Conservation (phyloP, 805 yeast genomes). For the Kregervanrija pseudodelftensis region DNA sequence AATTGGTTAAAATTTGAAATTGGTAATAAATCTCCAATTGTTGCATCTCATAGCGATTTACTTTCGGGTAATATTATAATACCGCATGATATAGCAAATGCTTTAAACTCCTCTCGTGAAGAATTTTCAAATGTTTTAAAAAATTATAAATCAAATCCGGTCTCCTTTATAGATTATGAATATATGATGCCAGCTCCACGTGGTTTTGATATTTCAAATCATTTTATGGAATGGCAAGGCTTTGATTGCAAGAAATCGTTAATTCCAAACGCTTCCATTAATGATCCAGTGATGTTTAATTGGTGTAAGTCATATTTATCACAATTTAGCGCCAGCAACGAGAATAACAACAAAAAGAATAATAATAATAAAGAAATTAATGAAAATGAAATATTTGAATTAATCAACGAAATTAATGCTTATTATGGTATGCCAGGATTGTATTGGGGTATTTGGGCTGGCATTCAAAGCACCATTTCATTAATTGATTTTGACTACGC, state of each 20-base stretch:
- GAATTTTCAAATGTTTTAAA: slow-evolving; percentile 7
- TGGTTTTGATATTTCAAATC: slow-evolving; percentile 70
- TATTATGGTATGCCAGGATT: slow-evolving; percentile 79
- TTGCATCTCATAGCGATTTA: slow-evolving; percentile 65
- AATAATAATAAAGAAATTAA: background rate
- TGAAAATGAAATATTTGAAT: slow-evolving; percentile 26
- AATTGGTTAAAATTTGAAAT: slow-evolving; percentile 44
- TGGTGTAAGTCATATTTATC: slow-evolving; percentile 56
- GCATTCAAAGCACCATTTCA: slow-evolving; percentile 62
- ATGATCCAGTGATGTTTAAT: slow-evolving; percentile 37
- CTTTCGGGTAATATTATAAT: slow-evolving; percentile 68
- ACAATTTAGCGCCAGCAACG: no score
- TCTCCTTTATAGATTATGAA: slow-evolving; percentile 64
- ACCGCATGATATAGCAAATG: slow-evolving; percentile 32
- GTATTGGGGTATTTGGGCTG: slow-evolving; percentile 83
- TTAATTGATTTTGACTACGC: slow-evolving; percentile 68
- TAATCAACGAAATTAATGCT: slow-evolving; percentile 48
- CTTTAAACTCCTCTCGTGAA: slow-evolving; percentile 5
- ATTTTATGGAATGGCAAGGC: slow-evolving; percentile 78
- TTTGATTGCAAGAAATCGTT: slow-evolving; percentile 58
- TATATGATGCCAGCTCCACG: slow-evolving; percentile 67
- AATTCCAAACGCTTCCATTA: slow-evolving; percentile 45
- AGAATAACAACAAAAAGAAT: background rate
- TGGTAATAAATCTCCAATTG: slow-evolving; percentile 41
- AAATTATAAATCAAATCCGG: slow-evolving; percentile 27